Percentiles rank a stretch among this genome's conserved stretches.
Evolutionary conservation across 306 rosid genomes (phyloP).

Genomic region (Prunus mira): DNA sequence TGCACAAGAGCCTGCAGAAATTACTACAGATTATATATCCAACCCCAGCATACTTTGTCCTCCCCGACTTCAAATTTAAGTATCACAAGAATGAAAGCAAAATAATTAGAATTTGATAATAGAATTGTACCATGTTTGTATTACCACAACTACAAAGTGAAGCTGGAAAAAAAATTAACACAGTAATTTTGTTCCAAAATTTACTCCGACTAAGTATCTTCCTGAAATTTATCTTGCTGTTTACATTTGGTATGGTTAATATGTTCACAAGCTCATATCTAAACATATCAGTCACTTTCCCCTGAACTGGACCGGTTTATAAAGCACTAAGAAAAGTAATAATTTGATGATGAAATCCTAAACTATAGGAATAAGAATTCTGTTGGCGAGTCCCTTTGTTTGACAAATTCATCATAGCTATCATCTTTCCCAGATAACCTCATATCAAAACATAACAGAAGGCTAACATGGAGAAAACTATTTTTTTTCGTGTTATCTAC

Average conservation of each 20-base stretch:
- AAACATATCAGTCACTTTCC: not conserved
- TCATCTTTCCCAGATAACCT: not conserved
- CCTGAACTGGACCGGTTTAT: not conserved
- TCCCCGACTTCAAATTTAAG: not conserved
- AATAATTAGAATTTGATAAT: not conserved
- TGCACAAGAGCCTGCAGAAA: constrained; percentile 46
- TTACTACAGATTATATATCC: constrained; percentile 1
- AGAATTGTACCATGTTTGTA: no score
- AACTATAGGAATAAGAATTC: not conserved
- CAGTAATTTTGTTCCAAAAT: no score
- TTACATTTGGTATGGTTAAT: not conserved
- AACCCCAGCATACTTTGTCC: not conserved
- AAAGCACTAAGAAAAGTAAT: not conserved
- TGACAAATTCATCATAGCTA: not conserved
- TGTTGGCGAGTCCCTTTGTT: no score
- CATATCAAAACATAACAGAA: not conserved
- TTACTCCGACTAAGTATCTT: no score
- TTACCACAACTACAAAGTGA: no score
- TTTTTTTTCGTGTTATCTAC: no score
- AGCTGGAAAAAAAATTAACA: no score
- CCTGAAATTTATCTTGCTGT: no score
- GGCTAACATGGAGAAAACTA: not conserved
- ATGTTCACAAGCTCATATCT: not conserved
- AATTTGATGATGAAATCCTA: not conserved
- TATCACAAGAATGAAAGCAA: not conserved